Base-by-base conservation (phyloP, 768 basidiomycete genomes). In the Termitomyces sp. region DNA sequence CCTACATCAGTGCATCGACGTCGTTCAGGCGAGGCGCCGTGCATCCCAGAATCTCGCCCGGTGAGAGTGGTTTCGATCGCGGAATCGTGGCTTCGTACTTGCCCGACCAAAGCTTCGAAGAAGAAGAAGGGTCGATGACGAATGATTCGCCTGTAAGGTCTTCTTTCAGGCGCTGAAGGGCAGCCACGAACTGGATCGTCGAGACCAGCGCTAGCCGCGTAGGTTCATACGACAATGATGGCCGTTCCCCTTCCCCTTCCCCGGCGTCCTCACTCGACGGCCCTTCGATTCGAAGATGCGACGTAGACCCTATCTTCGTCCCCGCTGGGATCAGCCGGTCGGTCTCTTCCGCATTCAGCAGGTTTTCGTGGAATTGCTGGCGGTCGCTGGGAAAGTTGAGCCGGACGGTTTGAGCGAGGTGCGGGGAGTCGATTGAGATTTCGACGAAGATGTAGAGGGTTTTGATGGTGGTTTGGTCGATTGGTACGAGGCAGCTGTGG, bases 361-460 rank as follows among this genome's bases (percentile, higher is more conserved):
- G 72, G 6, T 80, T 74, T 61, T 85, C 80, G 44, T 80, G 76
- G 72, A 98, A 96, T 13, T 72, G 72, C 28, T 76, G 71, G 18
- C 90, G 83, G 61, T 89, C 83, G 33, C 85, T 82, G 2, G 97
- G 93, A 63, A 99, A 91, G 72, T 98, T 98, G 61, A 89, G 77
- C 13, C 95, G 86, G 60, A 99, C 81, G 1, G 95, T 92, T 64
- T 93, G 82, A 3, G 78, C 77, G 35, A 98, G 83, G 72, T 99
- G 97, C 0, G 73, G 63, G 0, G 90, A 86, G 71, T 99, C 97
- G 67, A 99, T 93, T 14, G 84, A 82, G 62, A 99, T 98, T 72
- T 99, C 97, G 28, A 99, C 97, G 67, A 99, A 99, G 57, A 99
- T 83, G 69, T 99, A 99, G 20, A 99, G 86, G 0, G 96, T 98